Evolutionary conservation across 1,284 basidiomycete species (phyloP).

Genomic region (Tilletia walkeri): DNA sequence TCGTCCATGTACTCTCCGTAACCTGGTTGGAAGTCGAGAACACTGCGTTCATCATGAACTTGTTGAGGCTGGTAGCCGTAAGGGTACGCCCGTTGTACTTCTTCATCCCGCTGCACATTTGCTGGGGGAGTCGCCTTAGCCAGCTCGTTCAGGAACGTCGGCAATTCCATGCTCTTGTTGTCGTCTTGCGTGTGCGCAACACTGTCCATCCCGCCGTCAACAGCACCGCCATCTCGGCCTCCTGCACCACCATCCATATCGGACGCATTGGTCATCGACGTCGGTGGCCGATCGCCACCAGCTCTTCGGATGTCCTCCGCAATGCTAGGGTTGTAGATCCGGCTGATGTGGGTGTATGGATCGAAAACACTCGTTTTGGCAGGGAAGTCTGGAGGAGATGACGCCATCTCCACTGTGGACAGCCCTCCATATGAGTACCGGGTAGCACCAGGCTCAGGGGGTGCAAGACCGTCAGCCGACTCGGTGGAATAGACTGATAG

Average conservation of each 20-base stretch:
- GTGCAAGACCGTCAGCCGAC: not conserved
- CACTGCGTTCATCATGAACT: not conserved
- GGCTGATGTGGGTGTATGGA: slow-evolving; percentile 14
- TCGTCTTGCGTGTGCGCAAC: not conserved
- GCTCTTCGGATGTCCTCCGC: slow-evolving; percentile 14
- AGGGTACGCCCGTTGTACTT: no score
- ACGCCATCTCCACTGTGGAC: not conserved
- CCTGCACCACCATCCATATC: not conserved
- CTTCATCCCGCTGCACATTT: not conserved
- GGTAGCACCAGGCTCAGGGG: not conserved
- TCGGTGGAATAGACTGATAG: not conserved
- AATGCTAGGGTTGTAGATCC: slow-evolving; percentile 13
- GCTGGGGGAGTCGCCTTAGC: not conserved
- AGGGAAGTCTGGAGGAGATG: not conserved
- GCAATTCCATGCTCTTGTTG: not conserved
- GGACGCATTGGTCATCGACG: not conserved
- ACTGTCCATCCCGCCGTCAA: not conserved
- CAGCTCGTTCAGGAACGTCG: slow-evolving; percentile 9
- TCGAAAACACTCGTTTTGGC: slow-evolving; percentile 15
- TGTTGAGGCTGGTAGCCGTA: not conserved
- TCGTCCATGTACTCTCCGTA: not conserved
- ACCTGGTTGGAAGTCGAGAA: not conserved
- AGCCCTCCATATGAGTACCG: not conserved
- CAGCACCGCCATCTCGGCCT: no score
- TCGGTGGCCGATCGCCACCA: not conserved